A percentile compares a stretch with the other conserved stretches of the same genome.
These are phyloP conservation scores for Candolleomyces aberdarensis DNA, from an alignment of 768 basidiomycete species.

Conservation along the genomic window DNA sequence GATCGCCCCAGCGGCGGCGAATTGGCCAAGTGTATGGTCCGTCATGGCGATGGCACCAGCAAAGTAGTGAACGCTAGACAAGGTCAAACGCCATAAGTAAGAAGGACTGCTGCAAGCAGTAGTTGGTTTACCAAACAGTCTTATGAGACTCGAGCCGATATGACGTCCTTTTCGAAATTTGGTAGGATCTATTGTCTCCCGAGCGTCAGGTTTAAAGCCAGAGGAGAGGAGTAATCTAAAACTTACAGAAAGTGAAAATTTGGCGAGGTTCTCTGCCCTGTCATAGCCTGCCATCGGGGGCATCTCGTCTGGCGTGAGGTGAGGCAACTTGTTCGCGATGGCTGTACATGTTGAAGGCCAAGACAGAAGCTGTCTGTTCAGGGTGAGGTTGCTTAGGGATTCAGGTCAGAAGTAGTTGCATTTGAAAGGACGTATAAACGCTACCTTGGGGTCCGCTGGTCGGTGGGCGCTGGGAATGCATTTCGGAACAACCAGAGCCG, in stretches of 20 bases:
- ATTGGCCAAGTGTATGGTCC: constrained; percentile 25
- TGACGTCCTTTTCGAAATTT: constrained; percentile 38
- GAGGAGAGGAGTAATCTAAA: neutral
- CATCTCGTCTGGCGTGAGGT: constrained; percentile 49
- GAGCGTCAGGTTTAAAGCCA: neutral
- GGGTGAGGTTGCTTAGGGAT: no score
- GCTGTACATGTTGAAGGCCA: no score
- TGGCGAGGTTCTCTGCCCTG: constrained; percentile 23
- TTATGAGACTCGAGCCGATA: constrained; percentile 44
- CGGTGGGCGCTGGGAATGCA: no score
- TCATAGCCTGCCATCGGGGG: constrained; percentile 69
- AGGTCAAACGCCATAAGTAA: neutral
- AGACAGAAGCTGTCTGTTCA: no score
- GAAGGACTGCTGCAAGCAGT: neutral
- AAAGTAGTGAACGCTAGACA: constrained; percentile 24
- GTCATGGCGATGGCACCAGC: constrained; percentile 21
- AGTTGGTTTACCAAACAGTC: constrained; percentile 25
- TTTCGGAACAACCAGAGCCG: no score
- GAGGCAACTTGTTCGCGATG: constrained; percentile 39
- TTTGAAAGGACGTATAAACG: no score
- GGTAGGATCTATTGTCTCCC: constrained; percentile 36
- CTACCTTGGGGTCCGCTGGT: no score
- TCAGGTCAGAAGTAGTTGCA: no score
- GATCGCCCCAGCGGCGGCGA: constrained; percentile 37
- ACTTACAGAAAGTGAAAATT: constrained; percentile 23